Evolutionary conservation across 148 eudicot genomes (phyloP), one percentile per base, ranked within the genome.

Genomic region (Arbutus unedo): DNA sequence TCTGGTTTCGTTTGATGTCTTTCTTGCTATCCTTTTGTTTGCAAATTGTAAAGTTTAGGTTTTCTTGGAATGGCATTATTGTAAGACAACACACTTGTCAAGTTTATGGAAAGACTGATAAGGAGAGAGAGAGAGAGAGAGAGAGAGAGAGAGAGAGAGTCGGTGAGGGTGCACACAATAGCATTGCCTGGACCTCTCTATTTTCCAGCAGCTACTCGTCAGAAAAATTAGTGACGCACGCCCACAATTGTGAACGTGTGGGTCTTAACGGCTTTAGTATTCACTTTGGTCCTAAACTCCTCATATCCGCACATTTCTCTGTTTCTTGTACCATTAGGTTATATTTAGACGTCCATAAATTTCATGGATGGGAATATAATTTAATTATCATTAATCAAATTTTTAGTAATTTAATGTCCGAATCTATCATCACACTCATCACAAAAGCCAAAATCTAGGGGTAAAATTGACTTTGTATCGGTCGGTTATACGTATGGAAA

Each of bases 121-220:
- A n/a, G n/a, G n/a, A n/a, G n/a, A n/a, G n/a, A 19, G 66, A 19
- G n/a, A 19, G 18, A 6, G 10, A n/a, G 25, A 8, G 5, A 66
- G 43, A 31, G 38, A 31, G n/a, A 60, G 66, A 60, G n/a, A 60
- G 18, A n/a, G 10, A n/a, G 25, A 8, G 5, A 66, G 43, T 31
- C 25, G 8, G 41, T 0, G 43, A 25, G 71, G 15, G 43, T 4
- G 23, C 71, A 66, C 43, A 66, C 41, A 66, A 5, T 66, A 25
- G 71, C 71, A 66, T 31, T 66, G 31, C 23, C 55, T 75, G 78
- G 57, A 75, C 78, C 55, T 50, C 78, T 23, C 78, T 75, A 49
- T 75, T 31, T 31, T 31, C 38, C 38, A 31, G 38, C 38, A 31
- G 38, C 38, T 31, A 31, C 38, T 31, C 48, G 2, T 0, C 2